Evolutionary conservation across 2,329 filamentous ascomycete genomes (phyloP).

Genomic region (Trichoderma sp.): DNA sequence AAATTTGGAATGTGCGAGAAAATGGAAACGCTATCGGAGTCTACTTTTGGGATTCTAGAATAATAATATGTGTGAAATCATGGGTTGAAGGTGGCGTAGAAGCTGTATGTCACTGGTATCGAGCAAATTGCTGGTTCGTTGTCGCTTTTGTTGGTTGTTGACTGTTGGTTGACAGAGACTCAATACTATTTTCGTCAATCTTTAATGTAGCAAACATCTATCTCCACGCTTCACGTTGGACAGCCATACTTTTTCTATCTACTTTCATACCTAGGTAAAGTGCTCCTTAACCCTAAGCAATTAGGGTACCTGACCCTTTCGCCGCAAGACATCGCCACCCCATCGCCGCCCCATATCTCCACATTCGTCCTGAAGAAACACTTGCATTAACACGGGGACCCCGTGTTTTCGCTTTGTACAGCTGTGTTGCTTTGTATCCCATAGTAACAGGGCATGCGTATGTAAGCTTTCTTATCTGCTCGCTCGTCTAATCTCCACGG

Average conservation of each 20-base stretch:
- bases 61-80: neutral
- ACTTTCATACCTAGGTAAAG: too few relatives aligned
- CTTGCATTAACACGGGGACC: neutral
- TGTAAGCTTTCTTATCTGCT: neutral
- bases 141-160: neutral
- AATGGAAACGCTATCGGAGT: neutral
- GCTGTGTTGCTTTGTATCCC: neutral
- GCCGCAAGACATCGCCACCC: neutral
- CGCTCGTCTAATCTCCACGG: neutral
- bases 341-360: neutral
- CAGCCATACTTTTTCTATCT: neutral
- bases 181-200: neutral
- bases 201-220: neutral
- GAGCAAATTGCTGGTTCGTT: neutral
- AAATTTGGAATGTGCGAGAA: neutral
- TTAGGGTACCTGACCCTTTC: neutral
- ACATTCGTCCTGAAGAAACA: neutral
- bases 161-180: neutral
- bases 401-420: neutral
- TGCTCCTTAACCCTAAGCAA: neutral
- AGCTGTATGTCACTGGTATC: neutral
- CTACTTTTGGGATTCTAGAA: neutral
- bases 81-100: neutral
- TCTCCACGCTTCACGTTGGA: neutral
- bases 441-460: neutral